A percentile compares a stretch with the other conserved stretches of the same genome.
Evolutionary conservation across 768 basidiomycete genomes (phyloP).

Genomic region (Suillus cothurnatus): DNA sequence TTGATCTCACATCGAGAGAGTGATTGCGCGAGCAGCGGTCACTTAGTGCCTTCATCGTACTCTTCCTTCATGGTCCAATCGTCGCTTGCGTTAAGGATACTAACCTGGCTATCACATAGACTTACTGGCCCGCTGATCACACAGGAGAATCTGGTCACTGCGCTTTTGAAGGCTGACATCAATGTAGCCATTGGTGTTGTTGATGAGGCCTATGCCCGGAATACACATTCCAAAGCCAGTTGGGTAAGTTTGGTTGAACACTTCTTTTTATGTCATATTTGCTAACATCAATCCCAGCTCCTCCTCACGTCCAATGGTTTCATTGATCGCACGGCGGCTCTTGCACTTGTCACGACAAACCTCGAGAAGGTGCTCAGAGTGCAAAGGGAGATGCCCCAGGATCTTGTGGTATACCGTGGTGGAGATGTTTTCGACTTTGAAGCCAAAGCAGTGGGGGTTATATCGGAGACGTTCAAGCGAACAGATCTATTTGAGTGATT

Average conservation of each 20-base stretch:
- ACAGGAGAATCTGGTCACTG: slow-evolving; percentile 52
- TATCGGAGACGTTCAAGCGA: slow-evolving; percentile 30
- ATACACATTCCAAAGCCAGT: slow-evolving; percentile 40
- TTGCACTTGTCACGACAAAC: slow-evolving; percentile 43
- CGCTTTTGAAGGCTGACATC: slow-evolving; percentile 60
- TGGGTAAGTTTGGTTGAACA: slow-evolving; percentile 31
- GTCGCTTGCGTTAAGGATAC: not conserved
- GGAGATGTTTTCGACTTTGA: slow-evolving; percentile 39
- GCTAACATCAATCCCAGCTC: slow-evolving; percentile 28
- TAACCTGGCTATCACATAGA: slow-evolving; percentile 30
- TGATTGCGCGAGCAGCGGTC: too few species aligned
- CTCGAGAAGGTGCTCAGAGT: slow-evolving; percentile 47
- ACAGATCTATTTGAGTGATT: slow-evolving; percentile 23
- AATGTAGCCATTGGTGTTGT: slow-evolving; percentile 58
- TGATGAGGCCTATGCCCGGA: slow-evolving; percentile 34
- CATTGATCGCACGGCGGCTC: slow-evolving; percentile 35
- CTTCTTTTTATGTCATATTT: not conserved
- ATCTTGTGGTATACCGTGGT: slow-evolving; percentile 41
- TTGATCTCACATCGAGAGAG: too few species aligned
- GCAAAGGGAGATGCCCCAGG: slow-evolving; percentile 25
- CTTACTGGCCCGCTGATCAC: slow-evolving; percentile 72
- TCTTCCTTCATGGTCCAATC: not conserved
- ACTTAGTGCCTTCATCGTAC: too few species aligned
- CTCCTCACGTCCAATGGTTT: slow-evolving; percentile 40
- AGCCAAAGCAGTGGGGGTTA: slow-evolving; percentile 42